These are phyloP conservation scores for Hypseocharis bilobata DNA, from an alignment of 441 rosid genomes.

Conservation along the genomic window DNA sequence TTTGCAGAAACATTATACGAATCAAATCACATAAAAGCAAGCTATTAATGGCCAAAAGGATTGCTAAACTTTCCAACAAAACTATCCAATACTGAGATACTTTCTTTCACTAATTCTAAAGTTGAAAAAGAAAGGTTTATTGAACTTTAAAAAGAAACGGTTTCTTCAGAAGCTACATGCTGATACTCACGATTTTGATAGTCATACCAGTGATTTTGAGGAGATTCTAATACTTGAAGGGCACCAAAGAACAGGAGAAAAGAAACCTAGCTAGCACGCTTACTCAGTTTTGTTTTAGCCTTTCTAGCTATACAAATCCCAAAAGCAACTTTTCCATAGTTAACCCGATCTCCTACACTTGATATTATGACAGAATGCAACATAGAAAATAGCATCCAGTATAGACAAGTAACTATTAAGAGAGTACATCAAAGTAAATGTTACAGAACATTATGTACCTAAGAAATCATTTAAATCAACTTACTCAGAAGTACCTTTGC, in stretches of 20 bases:
- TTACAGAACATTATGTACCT: neutral
- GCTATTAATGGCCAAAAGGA: neutral
- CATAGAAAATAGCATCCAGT: neutral
- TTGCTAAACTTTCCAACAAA: neutral
- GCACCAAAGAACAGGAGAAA: neutral
- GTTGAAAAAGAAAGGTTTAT: no score
- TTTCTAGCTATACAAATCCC: neutral
- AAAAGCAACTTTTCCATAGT: neutral
- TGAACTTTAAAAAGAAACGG: no score
- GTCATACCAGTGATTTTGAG: no score
- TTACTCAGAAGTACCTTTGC: slow-evolving; percentile 47
- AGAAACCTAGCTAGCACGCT: slow-evolving; percentile 2
- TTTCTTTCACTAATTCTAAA: no score
- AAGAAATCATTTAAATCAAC: slow-evolving; percentile 8
- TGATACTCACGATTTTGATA: no score
- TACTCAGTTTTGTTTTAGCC: neutral
- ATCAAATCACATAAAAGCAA: neutral
- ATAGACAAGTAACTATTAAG: neutral
- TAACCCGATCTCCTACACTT: neutral
- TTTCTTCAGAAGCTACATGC: no score
- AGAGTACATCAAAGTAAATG: neutral
- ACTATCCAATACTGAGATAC: neutral
- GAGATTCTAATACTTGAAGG: neutral
- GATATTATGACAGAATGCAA: neutral
- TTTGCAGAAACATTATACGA: neutral